Evolutionary conservation across 2,329 filamentous ascomycete species (phyloP).

Genomic region (Paracorniculantispora psalliotae): DNA sequence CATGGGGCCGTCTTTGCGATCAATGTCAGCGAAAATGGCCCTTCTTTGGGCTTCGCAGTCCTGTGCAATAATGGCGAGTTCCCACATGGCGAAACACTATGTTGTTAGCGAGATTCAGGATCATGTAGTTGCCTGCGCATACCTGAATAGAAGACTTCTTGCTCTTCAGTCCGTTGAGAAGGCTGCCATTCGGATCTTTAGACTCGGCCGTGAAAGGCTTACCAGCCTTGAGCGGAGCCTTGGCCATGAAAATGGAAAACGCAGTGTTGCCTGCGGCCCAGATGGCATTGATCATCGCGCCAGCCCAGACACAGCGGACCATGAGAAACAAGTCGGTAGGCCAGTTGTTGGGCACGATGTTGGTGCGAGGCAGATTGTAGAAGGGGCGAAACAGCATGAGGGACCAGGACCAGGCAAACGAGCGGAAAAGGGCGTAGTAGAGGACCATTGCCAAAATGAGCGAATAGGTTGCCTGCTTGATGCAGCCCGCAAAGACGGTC

Average conservation of each 20-base stretch:
- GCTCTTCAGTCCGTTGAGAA: conserved; percentile 76
- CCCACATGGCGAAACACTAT: conserved; percentile 77
- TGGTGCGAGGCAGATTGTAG: conserved; percentile 70
- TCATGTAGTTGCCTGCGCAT: conserved; percentile 22
- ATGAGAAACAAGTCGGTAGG: conserved; percentile 55
- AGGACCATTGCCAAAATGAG: conserved; percentile 46
- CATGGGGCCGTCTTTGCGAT: conserved; percentile 71
- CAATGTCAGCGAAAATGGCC: conserved; percentile 81
- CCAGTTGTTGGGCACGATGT: conserved; percentile 53
- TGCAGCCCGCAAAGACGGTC: conserved; percentile 31
- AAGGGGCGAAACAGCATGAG: conserved; percentile 67
- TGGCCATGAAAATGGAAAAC: conserved; percentile 75
- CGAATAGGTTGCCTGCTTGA: conserved; percentile 37
- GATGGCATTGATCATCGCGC: conserved; percentile 61
- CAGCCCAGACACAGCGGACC: conserved; percentile 53
- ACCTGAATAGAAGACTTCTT: conserved; percentile 75
- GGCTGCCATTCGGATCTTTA: conserved; percentile 85
- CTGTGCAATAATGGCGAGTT: conserved; percentile 73
- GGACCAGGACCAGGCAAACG: conserved; percentile 62
- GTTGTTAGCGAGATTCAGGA: neutral
- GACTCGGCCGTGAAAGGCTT: conserved; percentile 78
- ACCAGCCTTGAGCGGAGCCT: conserved; percentile 78
- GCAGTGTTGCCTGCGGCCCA: conserved; percentile 75
- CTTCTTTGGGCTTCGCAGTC: conserved; percentile 70
- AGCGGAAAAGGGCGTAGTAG: conserved; percentile 60